Conservation (phyloP, 352 stramenopile species). For the Globisporangium viniferum region DNA sequence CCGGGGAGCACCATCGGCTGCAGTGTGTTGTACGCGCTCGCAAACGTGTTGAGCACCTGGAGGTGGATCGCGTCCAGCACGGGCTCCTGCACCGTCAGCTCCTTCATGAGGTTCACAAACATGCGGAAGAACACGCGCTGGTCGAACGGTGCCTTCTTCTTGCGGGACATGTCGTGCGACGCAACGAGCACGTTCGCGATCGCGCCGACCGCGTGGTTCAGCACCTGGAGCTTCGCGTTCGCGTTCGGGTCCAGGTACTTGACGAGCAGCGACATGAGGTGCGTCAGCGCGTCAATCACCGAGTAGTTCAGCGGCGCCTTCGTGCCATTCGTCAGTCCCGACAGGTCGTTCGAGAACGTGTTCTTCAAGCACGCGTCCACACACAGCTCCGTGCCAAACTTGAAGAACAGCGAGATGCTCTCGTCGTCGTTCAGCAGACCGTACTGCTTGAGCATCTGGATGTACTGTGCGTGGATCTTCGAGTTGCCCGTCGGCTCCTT, state of each 20-base stretch:
- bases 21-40: constrained; percentile 95
- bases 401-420: constrained; percentile 97
- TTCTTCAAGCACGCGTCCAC: constrained; percentile 96
- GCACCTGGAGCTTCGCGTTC: constrained; percentile 78
- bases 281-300: constrained; percentile 95
- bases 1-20: constrained; percentile 94
- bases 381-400: constrained; percentile 95
- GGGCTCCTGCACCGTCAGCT: constrained; percentile 94
- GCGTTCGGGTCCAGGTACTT: constrained; percentile 90
- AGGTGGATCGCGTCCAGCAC: constrained; percentile 93
- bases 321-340: constrained; percentile 31
- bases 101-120: constrained; percentile 97
- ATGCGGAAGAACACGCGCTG: constrained; percentile 98
- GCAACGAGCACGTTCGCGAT: constrained; percentile 94
- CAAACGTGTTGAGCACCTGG: constrained; percentile 96
- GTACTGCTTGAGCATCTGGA: constrained; percentile 96
- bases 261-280: constrained; percentile 95
- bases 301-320: constrained; percentile 87
- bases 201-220: constrained; percentile 95
- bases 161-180: constrained; percentile 72
- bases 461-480: constrained; percentile 96
- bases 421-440: constrained; percentile 96
- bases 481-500: constrained; percentile 91
- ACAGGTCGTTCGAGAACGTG: constrained; percentile 35
- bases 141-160: constrained; percentile 92